Evolutionary conservation across 1,284 basidiomycete species (phyloP), one percentile per base, ranked within the genome.

Genomic region (Trichosporon sp.): DNA sequence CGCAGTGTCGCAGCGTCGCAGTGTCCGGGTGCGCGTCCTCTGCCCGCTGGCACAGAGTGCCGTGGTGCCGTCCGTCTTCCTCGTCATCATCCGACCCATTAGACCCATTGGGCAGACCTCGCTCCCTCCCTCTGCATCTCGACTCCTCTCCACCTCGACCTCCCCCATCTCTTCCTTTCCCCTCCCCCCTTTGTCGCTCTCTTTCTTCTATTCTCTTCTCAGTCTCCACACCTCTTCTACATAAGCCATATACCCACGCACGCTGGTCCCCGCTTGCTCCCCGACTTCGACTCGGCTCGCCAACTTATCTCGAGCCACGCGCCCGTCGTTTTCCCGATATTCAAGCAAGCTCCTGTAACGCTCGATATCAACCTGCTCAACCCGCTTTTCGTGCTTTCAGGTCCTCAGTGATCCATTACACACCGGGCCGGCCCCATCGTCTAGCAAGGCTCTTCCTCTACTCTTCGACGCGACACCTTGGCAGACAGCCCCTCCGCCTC

Each of bases 71-170:
- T 31, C 15, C 29, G 56, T 60, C 56, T 31, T 60, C 27, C 56
- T 60, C 56, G 56, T 60, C 56, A 60, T 60, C 56, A 60, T 31
- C 56, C 56, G 56, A 60, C 15, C 56, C 56, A 31, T 7, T 31
- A 8, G 27, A 60, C 56, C 29, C 56, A 60, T 60, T 31, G 56
- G 56, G 56, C 56, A 60, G 56, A 60, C 56, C 56, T 60, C 23
- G 27, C 27, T 31, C 11, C 29, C 15, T 23, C 13, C 56, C 31
- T 60, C 18, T 9, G 27, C 56, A 31, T 60, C 56, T 60, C 56
- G 27, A 60, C 53, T 42, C 38, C 38, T 42, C 38, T 42, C 53
- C 53, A 29, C 56, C 56, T 58, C 56, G 29, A 32, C 56, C 56
- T 27, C 27, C 56, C 56, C 56, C 56, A 60, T 31, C 56, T 60